A percentile compares a stretch with the other conserved stretches of the same genome.
These are phyloP conservation scores for Lactarius deliciosus DNA, from an alignment of 768 basidiomycete species.

Conservation along the genomic window DNA sequence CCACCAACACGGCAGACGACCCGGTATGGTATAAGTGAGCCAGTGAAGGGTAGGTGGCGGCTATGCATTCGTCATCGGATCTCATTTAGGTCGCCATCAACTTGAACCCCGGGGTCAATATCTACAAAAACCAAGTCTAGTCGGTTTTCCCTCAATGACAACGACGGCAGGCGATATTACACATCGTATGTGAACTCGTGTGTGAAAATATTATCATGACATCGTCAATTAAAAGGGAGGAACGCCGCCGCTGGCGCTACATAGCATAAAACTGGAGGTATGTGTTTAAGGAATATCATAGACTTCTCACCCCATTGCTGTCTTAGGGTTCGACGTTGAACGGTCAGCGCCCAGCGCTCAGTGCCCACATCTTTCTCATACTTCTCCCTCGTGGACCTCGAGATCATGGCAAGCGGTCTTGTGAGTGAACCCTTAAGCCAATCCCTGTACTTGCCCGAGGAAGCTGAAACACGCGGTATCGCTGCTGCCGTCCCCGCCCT, in stretches of 20 bases:
- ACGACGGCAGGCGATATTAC: background rate
- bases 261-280: background rate
- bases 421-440: slow-evolving; percentile 74
- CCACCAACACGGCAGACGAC: background rate
- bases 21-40: background rate
- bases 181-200: slow-evolving; percentile 3
- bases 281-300: background rate
- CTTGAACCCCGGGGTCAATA: background rate
- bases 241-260: background rate
- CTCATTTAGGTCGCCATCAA: background rate
- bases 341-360: background rate
- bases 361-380: background rate
- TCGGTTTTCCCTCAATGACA: background rate
- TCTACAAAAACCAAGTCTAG: background rate
- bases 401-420: slow-evolving; percentile 12
- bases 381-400: background rate
- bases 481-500: too few relatives aligned
- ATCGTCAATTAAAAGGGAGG: background rate
- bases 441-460: slow-evolving; percentile 34
- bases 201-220: background rate
- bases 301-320: background rate
- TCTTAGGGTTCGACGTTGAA: background rate
- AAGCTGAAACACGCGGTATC: background rate
- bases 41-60: background rate
- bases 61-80: background rate